Evolutionary conservation across 305 asterid genomes (phyloP).

Genomic region (Fraxinus xanthoxyloides): DNA sequence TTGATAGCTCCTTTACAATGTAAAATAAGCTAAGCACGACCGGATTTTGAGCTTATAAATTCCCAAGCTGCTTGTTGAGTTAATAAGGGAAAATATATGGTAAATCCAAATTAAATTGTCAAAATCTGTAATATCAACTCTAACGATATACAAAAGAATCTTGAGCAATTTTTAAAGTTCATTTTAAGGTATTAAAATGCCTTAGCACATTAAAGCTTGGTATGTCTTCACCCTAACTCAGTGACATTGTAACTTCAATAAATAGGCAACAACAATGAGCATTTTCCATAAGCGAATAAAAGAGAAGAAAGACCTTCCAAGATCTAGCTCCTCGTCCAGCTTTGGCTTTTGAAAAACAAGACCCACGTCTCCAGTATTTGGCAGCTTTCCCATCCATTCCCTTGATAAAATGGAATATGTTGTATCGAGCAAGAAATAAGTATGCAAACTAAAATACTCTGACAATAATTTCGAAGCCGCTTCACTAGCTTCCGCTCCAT

Average conservation of each 20-base stretch:
- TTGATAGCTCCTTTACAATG: background rate
- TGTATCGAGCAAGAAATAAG: constrained; percentile 83
- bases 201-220: background rate
- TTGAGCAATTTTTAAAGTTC: background rate
- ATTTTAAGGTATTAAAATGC: background rate
- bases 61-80: background rate
- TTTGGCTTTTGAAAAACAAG: constrained; percentile 38
- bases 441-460: constrained; percentile 83
- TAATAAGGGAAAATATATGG: background rate
- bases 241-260: background rate
- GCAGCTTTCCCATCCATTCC: constrained; percentile 52
- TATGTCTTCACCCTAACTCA: background rate
- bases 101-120: background rate
- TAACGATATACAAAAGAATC: background rate
- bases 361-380: constrained; percentile 41
- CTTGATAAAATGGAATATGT: constrained; percentile 66
- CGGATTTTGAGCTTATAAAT: background rate
- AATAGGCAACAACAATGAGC: constrained; percentile 6
- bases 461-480: constrained; percentile 75
- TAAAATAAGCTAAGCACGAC: background rate
- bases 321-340: constrained; percentile 54
- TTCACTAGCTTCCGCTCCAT: constrained; percentile 95
- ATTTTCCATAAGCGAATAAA: background rate
- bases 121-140: background rate
- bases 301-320: constrained; percentile 60